phyloP scores from a whole-genome alignment of 1,284 basidiomycete genomes.

The Moniliella sp. region DNA sequence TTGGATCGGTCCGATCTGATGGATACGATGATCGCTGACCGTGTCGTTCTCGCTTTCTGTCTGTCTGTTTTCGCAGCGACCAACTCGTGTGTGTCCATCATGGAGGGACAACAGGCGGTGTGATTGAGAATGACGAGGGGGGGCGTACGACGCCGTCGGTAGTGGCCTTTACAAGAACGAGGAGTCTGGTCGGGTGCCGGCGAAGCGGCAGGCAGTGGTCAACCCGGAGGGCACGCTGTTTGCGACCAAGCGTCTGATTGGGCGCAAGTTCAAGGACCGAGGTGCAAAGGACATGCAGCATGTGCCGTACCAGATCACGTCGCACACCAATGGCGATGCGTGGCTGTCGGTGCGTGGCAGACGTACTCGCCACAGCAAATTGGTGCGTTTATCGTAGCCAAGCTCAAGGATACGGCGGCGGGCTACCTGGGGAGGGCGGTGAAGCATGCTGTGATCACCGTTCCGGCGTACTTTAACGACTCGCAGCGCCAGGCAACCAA shows the following conservation, averaged over 20 bases:
- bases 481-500: slow-evolving; percentile 95
- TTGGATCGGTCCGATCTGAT: too few relatives aligned
- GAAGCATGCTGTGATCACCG: slow-evolving; percentile 76
- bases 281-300: slow-evolving; percentile 67
- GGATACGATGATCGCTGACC: too few relatives aligned
- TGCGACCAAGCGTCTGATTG: slow-evolving; percentile 87
- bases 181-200: slow-evolving; percentile 69
- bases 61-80: slow-evolving; percentile 13
- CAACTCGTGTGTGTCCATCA: slow-evolving; percentile 37
- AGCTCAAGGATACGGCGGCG: slow-evolving; percentile 89
- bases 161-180: slow-evolving; percentile 72
- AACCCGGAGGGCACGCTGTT: slow-evolving; percentile 45
- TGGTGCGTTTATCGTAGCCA: slow-evolving; percentile 63
- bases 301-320: slow-evolving; percentile 52
- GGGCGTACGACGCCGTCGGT: slow-evolving; percentile 91
- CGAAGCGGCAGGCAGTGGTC: slow-evolving; percentile 88
- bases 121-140: slow-evolving; percentile 94
- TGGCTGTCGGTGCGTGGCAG: slow-evolving; percentile 52
- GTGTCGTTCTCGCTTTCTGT: too few relatives aligned
- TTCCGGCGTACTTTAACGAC: slow-evolving; percentile 97
- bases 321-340: slow-evolving; percentile 44
- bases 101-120: slow-evolving; percentile 70
- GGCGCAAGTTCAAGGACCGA: slow-evolving; percentile 72
- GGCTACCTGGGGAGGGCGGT: slow-evolving; percentile 76
- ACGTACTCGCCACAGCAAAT: slow-evolving; percentile 45